Evolutionary conservation across 768 basidiomycete genomes (phyloP), one percentile per base, ranked within the genome.

Genomic region (Mycena olivaceomarginata): DNA sequence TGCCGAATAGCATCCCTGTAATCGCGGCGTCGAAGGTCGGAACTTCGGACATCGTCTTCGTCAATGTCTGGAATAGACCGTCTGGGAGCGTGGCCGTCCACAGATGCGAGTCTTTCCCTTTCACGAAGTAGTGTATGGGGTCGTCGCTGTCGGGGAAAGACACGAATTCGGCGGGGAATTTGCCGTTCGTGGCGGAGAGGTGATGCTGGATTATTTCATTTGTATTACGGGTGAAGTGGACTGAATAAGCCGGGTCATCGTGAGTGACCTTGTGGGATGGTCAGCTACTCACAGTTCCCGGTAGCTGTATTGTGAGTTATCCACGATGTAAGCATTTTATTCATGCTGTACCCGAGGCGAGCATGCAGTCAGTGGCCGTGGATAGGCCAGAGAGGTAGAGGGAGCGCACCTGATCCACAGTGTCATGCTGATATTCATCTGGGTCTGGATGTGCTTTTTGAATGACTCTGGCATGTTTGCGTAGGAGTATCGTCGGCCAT

Each of bases 1-100:
- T 63, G n/a, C 77, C 77, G 41, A 77, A 77, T 2, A 77, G 45
- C 20, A 77, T 69, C 16, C 77, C 77, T 2, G 57, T 74, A 8
- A 77, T 5, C 2, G 9, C 51, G 8, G 22, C 39, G 62, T 74
- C 77, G 22, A 74, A 70, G 39, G 40, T 48, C 0, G 43, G 25
- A 7, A 70, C 48, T 40, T 67, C 65, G 22, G 22, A 13, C 15
- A 3, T 18, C 15, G 43, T 15, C 48, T 48, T 16, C 31, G 56
- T 25, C 2, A 62, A 0, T 31, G 2, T 31, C 31, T 40, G 4
- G 37, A 31, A 39, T 39, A n/a, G 31, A 10, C 25, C 51, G 2
- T 25, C 6, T 15, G 67, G 67, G 31, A 31, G 31, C 31, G 10
- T 31, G 10, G 0, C 60, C 62, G 46, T 78, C 72, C 67, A 74